A percentile compares a stretch with the other conserved stretches of the same genome.
phyloP scores from a whole-genome alignment of 441 rosid species.

The Kokia cookei region DNA sequence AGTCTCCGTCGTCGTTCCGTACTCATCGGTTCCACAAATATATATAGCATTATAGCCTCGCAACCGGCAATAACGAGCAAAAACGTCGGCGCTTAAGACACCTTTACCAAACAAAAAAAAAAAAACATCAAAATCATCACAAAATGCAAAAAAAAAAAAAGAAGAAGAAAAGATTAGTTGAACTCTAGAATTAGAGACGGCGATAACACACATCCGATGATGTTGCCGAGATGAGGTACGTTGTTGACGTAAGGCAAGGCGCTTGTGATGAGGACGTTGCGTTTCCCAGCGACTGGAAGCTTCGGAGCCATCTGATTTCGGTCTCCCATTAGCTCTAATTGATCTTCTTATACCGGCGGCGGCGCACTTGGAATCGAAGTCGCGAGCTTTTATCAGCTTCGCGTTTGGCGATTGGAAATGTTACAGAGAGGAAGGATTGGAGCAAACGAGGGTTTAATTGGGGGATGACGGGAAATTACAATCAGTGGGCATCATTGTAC shows the following conservation, averaged over 20 bases:
- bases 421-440: background rate
- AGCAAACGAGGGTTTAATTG: background rate
- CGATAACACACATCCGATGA: conserved; percentile 63
- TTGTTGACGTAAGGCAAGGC: conserved; percentile 94
- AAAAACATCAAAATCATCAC: background rate
- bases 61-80: conserved; percentile 82
- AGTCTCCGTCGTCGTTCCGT: conserved; percentile 99
- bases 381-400: background rate
- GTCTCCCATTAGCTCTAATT: conserved; percentile 5
- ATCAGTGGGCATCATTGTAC: background rate
- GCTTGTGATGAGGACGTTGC: conserved; percentile 86
- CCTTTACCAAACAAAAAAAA: conserved; percentile 24
- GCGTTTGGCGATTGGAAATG: background rate
- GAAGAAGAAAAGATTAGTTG: background rate
- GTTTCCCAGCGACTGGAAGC: conserved; percentile 75
- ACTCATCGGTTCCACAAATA: conserved; percentile 95
- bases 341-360: background rate
- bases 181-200: background rate
- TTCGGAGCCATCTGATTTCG: conserved; percentile 23
- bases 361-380: background rate
- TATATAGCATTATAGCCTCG: conserved; percentile 77
- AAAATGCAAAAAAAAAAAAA: background rate
- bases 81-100: conserved; percentile 92
- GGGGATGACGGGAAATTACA: background rate
- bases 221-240: conserved; percentile 96